A percentile compares a stretch with the other conserved stretches of the same genome.
Conservation (phyloP, 306 rosid genomes). For the Vachellia collinsii region DNA sequence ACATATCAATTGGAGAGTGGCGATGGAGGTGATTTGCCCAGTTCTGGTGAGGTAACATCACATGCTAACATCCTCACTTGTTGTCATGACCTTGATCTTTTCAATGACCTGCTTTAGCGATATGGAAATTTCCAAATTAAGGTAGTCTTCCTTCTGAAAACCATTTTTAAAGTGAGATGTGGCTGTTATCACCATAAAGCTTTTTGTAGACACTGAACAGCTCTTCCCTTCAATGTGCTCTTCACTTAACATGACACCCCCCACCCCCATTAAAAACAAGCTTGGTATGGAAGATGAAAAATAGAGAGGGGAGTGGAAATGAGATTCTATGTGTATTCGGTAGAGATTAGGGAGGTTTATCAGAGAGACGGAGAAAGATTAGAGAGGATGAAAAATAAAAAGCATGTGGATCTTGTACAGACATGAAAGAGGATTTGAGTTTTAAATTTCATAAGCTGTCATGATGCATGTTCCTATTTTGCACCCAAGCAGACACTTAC, state of each 20-base stretch:
- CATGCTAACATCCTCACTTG: constrained; percentile 9
- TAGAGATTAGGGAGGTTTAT: not conserved
- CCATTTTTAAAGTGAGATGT: not conserved
- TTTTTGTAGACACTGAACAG: not conserved
- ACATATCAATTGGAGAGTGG: constrained; percentile 91
- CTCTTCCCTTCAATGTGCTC: not conserved
- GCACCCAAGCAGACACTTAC: not conserved
- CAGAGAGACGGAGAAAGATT: not conserved
- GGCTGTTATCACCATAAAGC: not conserved
- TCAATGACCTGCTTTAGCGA: not conserved
- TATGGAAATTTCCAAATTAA: constrained; percentile 5
- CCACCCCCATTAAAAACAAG: no score
- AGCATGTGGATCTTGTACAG: not conserved
- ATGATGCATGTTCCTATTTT: not conserved
- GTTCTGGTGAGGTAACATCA: constrained; percentile 84
- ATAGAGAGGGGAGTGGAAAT: not conserved
- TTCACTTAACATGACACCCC: no score
- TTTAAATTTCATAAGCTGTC: not conserved
- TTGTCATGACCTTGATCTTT: constrained; percentile 13
- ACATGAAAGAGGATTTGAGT: not conserved
- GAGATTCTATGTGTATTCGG: not conserved
- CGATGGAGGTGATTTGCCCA: constrained; percentile 73
- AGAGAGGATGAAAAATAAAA: not conserved
- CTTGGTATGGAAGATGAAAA: not conserved
- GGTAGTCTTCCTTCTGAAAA: not conserved